Percentiles rank a stretch among this genome's conserved stretches.
Conservation (phyloP, 164 flowering plant genomes). For the Magnolia kwangsiensis region DNA sequence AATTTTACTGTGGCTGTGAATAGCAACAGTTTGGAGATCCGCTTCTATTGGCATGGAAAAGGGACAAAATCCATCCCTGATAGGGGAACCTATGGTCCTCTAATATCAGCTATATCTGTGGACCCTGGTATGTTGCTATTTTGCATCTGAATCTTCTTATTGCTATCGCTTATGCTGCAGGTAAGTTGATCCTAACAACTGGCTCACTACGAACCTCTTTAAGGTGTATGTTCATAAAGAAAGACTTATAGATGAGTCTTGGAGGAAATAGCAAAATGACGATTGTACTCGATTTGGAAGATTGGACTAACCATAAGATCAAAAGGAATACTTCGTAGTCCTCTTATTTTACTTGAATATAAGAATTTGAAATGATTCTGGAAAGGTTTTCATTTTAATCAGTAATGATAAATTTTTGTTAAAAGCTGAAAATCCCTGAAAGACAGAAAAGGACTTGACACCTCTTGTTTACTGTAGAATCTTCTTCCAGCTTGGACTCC, state of each 20-base stretch:
- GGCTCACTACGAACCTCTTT: too few relatives aligned
- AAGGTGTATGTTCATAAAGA: not conserved
- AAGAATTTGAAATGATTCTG: not conserved
- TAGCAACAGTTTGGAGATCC: constrained; percentile 5
- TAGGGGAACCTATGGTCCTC: constrained; percentile 9
- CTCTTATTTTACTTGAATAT: not conserved
- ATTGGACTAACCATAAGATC: not conserved
- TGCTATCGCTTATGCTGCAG: not conserved
- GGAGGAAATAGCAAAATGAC: not conserved
- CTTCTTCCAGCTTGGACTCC: too few relatives aligned
- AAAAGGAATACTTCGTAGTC: not conserved
- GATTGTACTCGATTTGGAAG: not conserved
- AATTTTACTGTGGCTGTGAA: constrained; percentile 5
- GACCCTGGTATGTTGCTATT: constrained; percentile 4
- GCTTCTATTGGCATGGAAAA: constrained; percentile 14
- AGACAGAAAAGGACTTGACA: not conserved
- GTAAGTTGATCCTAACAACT: not conserved
- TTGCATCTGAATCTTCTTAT: not conserved
- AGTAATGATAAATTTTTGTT: not conserved
- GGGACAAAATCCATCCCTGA: constrained; percentile 9
- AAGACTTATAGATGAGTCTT: not conserved
- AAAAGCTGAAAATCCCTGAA: not conserved
- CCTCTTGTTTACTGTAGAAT: not conserved
- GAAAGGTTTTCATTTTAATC: not conserved
- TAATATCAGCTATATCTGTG: constrained; percentile 13